phyloP scores from a whole-genome alignment of 345 rosid species.

The Rhodamnia argentea region DNA sequence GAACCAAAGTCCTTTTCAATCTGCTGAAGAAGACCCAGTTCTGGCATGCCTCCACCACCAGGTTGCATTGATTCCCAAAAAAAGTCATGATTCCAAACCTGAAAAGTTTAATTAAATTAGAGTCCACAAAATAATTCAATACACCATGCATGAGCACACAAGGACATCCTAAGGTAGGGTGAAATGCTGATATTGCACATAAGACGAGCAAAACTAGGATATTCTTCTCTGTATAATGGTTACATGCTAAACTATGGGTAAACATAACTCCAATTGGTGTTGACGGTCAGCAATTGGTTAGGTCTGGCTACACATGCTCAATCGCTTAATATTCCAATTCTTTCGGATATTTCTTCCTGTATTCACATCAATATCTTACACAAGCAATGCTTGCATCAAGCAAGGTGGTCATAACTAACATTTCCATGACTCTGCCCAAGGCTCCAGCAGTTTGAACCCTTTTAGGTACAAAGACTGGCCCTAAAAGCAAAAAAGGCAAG shows the following conservation, averaged over 20 bases:
- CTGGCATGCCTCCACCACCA: constrained; percentile 71
- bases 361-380: background rate
- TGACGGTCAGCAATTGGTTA: background rate
- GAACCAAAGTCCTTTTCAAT: constrained; percentile 93
- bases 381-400: background rate
- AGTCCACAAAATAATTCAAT: background rate
- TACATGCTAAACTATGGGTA: background rate
- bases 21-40: constrained; percentile 76
- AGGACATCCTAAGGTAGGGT: background rate
- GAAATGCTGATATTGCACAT: background rate
- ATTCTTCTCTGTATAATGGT: background rate
- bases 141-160: background rate
- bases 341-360: background rate
- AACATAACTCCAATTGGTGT: background rate
- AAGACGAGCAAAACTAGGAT: background rate
- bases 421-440: background rate
- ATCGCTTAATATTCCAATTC: background rate
- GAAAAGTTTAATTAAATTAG: background rate
- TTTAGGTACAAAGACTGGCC: background rate
- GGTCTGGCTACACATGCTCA: background rate
- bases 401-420: background rate
- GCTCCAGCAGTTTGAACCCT: background rate
- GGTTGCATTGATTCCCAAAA: constrained; percentile 99
- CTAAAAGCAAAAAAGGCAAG: background rate
- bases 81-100: constrained; percentile 96